Evolutionary conservation across 345 rosid species (phyloP).

Genomic region (Eucalyptus shirleyi): DNA sequence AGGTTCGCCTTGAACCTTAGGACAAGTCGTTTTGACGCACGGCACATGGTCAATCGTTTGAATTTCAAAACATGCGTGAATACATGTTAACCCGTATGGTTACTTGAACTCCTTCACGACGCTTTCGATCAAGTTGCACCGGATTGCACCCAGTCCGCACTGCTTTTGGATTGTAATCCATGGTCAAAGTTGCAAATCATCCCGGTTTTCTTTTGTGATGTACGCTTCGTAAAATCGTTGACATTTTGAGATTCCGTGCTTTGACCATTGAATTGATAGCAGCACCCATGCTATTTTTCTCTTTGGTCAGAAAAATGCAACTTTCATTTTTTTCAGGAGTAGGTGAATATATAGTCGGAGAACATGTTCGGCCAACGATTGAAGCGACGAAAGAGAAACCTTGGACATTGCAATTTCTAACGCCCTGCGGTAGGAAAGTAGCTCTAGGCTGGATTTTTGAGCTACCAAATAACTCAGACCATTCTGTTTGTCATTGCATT

Average conservation of each 20-base stretch:
- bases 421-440: not conserved
- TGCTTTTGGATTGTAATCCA: not conserved
- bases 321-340: not conserved
- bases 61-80: not conserved
- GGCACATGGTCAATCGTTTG: not conserved
- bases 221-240: not conserved
- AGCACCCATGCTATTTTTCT: not conserved
- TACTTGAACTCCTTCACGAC: not conserved
- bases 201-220: not conserved
- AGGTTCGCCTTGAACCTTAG: not conserved
- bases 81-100: not conserved
- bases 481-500: not conserved
- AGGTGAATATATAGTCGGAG: not conserved
- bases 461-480: not conserved
- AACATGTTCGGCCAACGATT: not conserved
- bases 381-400: not conserved
- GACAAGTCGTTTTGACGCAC: not conserved
- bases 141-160: not conserved
- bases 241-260: not conserved
- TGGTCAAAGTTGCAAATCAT: not conserved
- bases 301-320: not conserved
- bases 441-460: not conserved
- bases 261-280: not conserved
- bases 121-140: not conserved
- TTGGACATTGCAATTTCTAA: not conserved